Evolutionary conservation across 306 rosid species (phyloP), one percentile per base, ranked within the genome.

Genomic region (Sphenostylis stenocarpa): DNA sequence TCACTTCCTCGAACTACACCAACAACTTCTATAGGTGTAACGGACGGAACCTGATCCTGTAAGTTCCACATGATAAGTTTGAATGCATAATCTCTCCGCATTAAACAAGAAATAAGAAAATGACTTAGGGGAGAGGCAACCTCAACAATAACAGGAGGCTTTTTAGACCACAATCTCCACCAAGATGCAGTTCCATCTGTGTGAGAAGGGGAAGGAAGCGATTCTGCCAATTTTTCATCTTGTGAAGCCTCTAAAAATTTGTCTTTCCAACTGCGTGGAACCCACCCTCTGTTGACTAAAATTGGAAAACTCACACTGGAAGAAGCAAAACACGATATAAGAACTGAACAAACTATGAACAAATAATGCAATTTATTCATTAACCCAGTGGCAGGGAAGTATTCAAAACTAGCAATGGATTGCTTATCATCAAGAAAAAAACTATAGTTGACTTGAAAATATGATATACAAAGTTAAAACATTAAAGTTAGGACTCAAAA

Each of bases 271-370:
- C 85, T 87, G 17, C 96, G 91, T 4, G 98, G 98, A 73, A 90
- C 97, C 98, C 97, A 95, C 80, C 98, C 98, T 89, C 97, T 84
- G 67, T 92, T 95, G 75, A 95, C 96, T 79, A 95, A 63, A 80
- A 95, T 64, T 10, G 98, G 97, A 28, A 77, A 85, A 75, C 74
- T 77, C 24, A 87, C 83, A 33, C 98, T 95, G 86, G 84, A 81
- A 69, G 68, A 85, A 78, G 70, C 23, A 74, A 78, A 49, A 67
- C 45, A 61, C 56, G 14, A 79, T 21, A 43, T 9, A 58, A 70
- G 69, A 66, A 86, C 47, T 79, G 70, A 80, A 24, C 44, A 85
- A 69, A 60, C 69, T 67, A 38, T 6, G 33, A 70, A 52, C 23
- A 73, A 64, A 67, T 13, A 51, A 73, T 11, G 52, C 12, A 70